These are phyloP conservation scores for Paecilomyces fulvus DNA, from an alignment of 2,329 filamentous ascomycete genomes.

Conservation along the genomic window DNA sequence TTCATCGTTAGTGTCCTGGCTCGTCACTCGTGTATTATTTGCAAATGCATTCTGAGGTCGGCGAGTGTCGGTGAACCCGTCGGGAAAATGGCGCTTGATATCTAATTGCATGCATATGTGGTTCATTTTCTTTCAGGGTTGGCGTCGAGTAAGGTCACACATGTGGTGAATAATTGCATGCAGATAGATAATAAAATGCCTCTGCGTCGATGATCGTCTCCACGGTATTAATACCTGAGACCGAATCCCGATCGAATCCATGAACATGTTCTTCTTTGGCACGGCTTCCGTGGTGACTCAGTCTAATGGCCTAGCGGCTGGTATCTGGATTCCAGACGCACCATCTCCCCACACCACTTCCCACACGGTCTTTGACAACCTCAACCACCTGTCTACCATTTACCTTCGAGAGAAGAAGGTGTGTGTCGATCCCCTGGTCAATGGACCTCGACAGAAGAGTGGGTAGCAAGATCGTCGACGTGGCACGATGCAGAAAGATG, in stretches of 20 bases:
- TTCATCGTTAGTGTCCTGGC: slow-evolving; percentile 2
- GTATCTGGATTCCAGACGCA: slow-evolving; percentile 17
- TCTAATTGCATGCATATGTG: neutral
- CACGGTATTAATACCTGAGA: too few relatives aligned
- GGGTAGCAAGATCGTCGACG: slow-evolving; percentile 12
- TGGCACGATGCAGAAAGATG: slow-evolving; percentile 13
- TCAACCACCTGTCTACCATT: slow-evolving; percentile 22
- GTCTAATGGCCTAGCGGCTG: neutral
- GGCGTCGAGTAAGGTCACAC: neutral
- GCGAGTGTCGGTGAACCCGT: neutral
- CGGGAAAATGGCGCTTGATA: neutral
- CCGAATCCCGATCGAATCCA: too few relatives aligned
- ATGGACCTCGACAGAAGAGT: slow-evolving; percentile 27
- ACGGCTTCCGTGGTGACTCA: neutral
- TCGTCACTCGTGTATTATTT: slow-evolving; percentile 2
- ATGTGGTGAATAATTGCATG: neutral
- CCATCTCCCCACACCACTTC: slow-evolving; percentile 28
- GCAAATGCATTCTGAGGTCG: neutral
- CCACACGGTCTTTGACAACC: slow-evolving; percentile 32
- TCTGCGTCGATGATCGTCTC: neutral
- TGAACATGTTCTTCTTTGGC: neutral
- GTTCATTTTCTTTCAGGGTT: neutral
- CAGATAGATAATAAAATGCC: neutral
- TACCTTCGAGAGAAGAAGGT: slow-evolving; percentile 27
- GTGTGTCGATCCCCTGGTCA: slow-evolving; percentile 32